These are phyloP conservation scores for Salvia rosmarinus DNA, from an alignment of 257 asterid genomes.

Conservation along the genomic window DNA sequence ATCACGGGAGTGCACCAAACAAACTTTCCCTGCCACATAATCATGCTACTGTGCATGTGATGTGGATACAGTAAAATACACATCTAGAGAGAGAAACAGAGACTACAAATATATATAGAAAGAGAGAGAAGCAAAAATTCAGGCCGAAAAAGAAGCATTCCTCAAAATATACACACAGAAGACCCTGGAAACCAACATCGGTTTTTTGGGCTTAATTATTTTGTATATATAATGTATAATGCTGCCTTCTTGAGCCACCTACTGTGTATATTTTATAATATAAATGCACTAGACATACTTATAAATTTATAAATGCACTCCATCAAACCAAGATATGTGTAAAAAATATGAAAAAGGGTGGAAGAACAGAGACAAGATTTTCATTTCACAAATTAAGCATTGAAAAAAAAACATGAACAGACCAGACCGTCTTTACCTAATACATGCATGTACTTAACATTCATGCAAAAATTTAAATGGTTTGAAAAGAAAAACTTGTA, in stretches of 20 bases:
- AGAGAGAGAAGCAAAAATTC: background rate
- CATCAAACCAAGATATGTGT: background rate
- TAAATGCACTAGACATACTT: background rate
- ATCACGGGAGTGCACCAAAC: conserved; percentile 42
- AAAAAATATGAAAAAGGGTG: background rate
- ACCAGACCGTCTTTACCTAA: background rate
- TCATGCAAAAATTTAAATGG: background rate
- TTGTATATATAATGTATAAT: background rate
- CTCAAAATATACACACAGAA: conserved; percentile 19
- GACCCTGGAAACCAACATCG: conserved; percentile 33
- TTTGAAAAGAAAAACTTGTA: background rate
- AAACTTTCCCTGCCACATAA: conserved; percentile 29
- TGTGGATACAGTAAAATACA: background rate
- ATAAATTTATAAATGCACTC: background rate
- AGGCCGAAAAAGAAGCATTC: conserved; percentile 6
- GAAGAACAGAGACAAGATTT: background rate
- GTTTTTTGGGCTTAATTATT: background rate
- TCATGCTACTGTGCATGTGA: conserved; percentile 12
- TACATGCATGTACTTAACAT: background rate
- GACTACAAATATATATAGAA: background rate
- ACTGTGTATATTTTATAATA: background rate
- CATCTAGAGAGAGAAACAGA: background rate
- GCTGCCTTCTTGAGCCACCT: conserved; percentile 36
- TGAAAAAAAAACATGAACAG: background rate
- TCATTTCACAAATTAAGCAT: background rate